Conservation (phyloP, 371 early-diverging fungal species). For the Mortierella sp. region DNA sequence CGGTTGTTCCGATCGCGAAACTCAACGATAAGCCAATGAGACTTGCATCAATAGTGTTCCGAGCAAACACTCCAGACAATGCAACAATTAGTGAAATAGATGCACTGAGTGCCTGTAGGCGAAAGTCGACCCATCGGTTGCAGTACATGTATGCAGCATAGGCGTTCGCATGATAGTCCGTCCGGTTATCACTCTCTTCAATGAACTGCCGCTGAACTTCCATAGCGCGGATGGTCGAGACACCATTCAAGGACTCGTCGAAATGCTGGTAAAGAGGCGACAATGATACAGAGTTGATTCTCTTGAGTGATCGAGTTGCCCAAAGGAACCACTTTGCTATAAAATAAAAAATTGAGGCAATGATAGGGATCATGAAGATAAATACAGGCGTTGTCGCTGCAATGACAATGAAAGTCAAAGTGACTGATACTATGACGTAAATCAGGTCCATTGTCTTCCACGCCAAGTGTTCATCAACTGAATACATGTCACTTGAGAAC, state of each 20-base stretch:
- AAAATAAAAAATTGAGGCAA: slow-evolving; percentile 57
- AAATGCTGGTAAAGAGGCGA: slow-evolving; percentile 86
- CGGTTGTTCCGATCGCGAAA: slow-evolving; percentile 71
- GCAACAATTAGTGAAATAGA: slow-evolving; percentile 72
- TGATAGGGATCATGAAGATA: slow-evolving; percentile 59
- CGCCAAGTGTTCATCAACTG: slow-evolving; percentile 71
- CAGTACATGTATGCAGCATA: slow-evolving; percentile 83
- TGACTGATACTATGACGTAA: slow-evolving; percentile 49
- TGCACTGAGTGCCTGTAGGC: slow-evolving; percentile 84
- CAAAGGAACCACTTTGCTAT: slow-evolving; percentile 74
- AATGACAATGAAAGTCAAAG: slow-evolving; percentile 59
- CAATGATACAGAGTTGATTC: slow-evolving; percentile 81
- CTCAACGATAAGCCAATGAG: slow-evolving; percentile 81
- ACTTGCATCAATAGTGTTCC: slow-evolving; percentile 72
- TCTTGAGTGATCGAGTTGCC: slow-evolving; percentile 88
- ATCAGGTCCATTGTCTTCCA: slow-evolving; percentile 65
- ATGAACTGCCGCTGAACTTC: slow-evolving; percentile 59
- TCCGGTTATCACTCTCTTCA: slow-evolving; percentile 69
- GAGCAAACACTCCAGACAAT: slow-evolving; percentile 62
- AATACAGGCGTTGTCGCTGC: slow-evolving; percentile 62
- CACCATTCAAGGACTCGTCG: slow-evolving; percentile 79
- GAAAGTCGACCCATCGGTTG: slow-evolving; percentile 94
- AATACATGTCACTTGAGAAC: slow-evolving; percentile 81
- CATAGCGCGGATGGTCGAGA: slow-evolving; percentile 81
- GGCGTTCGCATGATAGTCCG: slow-evolving; percentile 87